Evolutionary conservation across 257 asterid species (phyloP), one percentile per base, ranked within the genome.

Genomic region (Solanum etuberosum): DNA sequence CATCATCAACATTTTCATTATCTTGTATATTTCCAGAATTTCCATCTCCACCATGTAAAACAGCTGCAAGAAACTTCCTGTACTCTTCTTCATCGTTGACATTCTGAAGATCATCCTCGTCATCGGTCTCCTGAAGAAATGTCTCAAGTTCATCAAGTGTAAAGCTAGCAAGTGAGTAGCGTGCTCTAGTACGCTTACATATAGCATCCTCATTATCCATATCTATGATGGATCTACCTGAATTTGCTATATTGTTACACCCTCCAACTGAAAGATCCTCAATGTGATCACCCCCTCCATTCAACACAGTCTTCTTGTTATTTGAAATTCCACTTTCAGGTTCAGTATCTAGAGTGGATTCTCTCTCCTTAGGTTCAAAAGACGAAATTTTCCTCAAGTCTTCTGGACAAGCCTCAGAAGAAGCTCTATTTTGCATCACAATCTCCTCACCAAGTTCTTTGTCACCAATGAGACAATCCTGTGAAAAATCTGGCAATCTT

Each of bases 51-150:
- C 98, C 99, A 83, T 88, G 93, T 87, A 94, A 91, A 90, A 97
- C 97, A 87, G 95, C 98, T 34, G 98, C 97, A 92, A 96, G 98
- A 90, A 97, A 97, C 87, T 96, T 97, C 85, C 91, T 92, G 83
- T 96, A 97, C 88, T 97, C 99, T 88, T 90, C 94, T 90, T 97
- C 98, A 91, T 97, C 99, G 71, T 97, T 95, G 88, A 93, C 97
- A 90, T 93, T 96, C 87, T 92, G 99, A 88, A 96, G 94, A 90
- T 97, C 98, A 87, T 96, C 99, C 87, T 95, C 99, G 34, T 96
- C 99, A 59, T 97, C 99, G 15, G 99, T 93, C 94, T 96, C 99
- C 90, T 97, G 99, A 93, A 97, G 99, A 89, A 97, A 97, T 37
- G 95, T 95, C 90, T 97, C 99, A 2, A 97, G 97, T 91, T 97